These are phyloP conservation scores for Picochlorum sp. DNA, from an alignment of 139 green algal genomes.

Conservation along the genomic window DNA sequence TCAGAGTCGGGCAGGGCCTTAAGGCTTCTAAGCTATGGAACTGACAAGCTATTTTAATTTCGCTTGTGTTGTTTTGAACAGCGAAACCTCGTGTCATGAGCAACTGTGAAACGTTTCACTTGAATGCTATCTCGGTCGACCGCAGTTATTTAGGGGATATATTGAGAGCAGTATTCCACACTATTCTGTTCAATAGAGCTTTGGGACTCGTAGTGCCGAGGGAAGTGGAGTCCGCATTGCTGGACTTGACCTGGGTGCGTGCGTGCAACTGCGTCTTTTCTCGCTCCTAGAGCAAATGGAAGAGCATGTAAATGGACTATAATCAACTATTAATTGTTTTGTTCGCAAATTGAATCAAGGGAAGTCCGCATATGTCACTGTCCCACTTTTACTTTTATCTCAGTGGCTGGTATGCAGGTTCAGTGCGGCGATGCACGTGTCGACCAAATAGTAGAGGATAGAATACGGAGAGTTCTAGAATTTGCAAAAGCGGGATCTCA, in stretches of 20 bases:
- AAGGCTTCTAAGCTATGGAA: too few species aligned
- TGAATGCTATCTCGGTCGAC: conserved; percentile 44
- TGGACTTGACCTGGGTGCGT: conserved; percentile 85
- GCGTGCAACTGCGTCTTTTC: too few species aligned
- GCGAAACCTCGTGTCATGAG: conserved; percentile 1
- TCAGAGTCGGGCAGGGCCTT: too few species aligned
- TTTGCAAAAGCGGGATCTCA: conserved; percentile 47
- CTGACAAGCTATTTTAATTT: too few species aligned
- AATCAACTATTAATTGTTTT: too few species aligned
- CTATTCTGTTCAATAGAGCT: conserved; percentile 85
- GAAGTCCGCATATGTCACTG: too few species aligned
- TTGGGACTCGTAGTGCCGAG: conserved; percentile 66
- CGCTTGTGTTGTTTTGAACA: too few species aligned
- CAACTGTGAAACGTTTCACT: not conserved
- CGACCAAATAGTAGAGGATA: conserved; percentile 52
- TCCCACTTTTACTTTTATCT: too few species aligned
- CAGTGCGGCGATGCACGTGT: conserved; percentile 62
- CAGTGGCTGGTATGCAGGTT: too few species aligned
- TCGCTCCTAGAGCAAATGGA: too few species aligned
- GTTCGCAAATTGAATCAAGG: too few species aligned
- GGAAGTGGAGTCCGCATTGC: conserved; percentile 82
- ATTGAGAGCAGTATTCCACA: conserved; percentile 79
- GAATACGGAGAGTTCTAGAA: conserved; percentile 44
- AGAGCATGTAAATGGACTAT: too few species aligned
- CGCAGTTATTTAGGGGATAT: conserved; percentile 65